Evolutionary conservation across 1,284 basidiomycete genomes (phyloP).

Genomic region (Irpex rosettiformis): DNA sequence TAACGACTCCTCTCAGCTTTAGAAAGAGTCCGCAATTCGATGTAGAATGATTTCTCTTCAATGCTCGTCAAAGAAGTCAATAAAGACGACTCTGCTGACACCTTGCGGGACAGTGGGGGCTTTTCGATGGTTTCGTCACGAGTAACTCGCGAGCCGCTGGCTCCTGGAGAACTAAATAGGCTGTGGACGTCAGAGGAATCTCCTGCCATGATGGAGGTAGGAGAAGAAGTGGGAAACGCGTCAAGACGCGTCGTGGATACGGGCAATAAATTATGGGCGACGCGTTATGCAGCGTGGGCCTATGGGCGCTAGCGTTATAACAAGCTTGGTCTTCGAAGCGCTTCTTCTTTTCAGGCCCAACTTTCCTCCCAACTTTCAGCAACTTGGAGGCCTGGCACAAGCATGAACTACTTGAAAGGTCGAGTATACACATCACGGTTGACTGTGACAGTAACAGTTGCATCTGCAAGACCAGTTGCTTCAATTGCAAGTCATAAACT

Average conservation of each 20-base stretch:
- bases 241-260: not conserved
- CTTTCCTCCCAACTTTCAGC: no score
- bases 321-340: no score
- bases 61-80: not conserved
- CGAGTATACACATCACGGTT: no score
- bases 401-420: no score
- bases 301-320: not conserved
- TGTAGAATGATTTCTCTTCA: not conserved
- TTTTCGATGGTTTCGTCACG: not conserved
- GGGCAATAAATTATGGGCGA: not conserved
- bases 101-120: not conserved
- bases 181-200: not conserved
- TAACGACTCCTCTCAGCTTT: not conserved
- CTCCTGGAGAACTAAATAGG: not conserved
- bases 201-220: not conserved
- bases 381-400: no score
- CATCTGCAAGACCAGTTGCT: no score
- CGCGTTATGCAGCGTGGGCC: not conserved
- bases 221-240: not conserved
- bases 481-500: no score
- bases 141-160: not conserved
- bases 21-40: not conserved
- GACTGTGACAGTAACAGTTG: no score
- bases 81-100: not conserved
- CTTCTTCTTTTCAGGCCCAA: no score